Conservation (phyloP, 495 filamentous ascomycete species). For the Hyaloscypha bicolor region DNA sequence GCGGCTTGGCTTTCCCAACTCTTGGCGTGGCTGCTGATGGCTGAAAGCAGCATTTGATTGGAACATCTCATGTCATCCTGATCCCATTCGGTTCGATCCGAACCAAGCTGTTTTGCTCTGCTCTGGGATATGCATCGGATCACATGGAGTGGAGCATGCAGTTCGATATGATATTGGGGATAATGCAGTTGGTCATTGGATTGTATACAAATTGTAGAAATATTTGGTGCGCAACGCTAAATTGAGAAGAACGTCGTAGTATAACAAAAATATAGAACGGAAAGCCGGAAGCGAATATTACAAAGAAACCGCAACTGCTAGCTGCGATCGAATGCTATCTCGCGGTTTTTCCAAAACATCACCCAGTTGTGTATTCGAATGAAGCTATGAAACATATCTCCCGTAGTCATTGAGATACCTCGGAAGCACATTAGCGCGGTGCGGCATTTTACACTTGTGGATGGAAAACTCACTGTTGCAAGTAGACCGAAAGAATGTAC, state of each 20-base stretch:
- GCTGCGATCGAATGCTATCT: not conserved
- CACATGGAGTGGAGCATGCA: not conserved
- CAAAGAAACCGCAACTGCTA: not conserved
- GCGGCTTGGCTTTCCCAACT: not conserved
- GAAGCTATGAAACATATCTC: conserved; percentile 31
- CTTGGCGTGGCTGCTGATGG: not conserved
- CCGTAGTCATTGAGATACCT: conserved; percentile 48
- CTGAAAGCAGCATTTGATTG: not conserved
- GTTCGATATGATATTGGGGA: too few species aligned
- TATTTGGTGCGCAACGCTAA: not conserved
- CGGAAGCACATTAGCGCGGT: not conserved
- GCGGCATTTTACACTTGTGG: not conserved
- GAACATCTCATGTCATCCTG: not conserved
- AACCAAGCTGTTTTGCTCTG: not conserved
- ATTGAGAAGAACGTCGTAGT: not conserved
- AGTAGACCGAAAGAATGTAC: conserved; percentile 44
- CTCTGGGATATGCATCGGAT: not conserved
- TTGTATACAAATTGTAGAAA: not conserved
- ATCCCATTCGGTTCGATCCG: too few species aligned
- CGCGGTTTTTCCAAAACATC: not conserved
- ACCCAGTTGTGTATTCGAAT: not conserved
- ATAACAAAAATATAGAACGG: not conserved
- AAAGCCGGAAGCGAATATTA: not conserved
- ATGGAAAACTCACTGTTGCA: conserved; percentile 37
- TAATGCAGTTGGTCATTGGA: too few species aligned